These are phyloP conservation scores for Quercus wislizeni DNA, from an alignment of 306 rosid species.

Conservation along the genomic window DNA sequence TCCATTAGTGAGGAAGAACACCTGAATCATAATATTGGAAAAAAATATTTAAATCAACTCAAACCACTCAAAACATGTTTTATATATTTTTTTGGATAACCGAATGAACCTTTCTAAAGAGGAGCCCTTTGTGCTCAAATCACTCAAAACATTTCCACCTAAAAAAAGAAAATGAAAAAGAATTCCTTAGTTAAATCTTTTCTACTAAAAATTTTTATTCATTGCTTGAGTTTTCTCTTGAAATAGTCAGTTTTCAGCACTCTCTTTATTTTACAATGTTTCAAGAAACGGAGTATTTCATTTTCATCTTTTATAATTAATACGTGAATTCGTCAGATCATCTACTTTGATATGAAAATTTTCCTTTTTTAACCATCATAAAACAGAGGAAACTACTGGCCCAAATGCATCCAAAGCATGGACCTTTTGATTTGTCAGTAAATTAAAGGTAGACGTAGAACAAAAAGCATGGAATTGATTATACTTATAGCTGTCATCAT, in stretches of 20 bases:
- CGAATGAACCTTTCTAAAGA: too few species aligned
- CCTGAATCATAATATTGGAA: slow-evolving; percentile 19
- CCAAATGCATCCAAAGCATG: too few species aligned
- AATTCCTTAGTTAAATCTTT: not conserved
- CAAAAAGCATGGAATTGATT: not conserved
- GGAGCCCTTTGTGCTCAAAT: not conserved
- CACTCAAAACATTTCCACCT: not conserved
- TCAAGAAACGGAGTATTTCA: too few species aligned
- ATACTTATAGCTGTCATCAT: not conserved
- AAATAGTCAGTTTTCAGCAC: too few species aligned
- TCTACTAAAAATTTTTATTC: not conserved
- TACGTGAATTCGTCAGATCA: too few species aligned
- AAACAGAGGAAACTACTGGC: not conserved
- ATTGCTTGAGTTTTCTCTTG: not conserved
- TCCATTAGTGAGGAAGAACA: slow-evolving; percentile 49
- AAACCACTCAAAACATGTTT: not conserved
- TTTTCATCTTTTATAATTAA: too few species aligned
- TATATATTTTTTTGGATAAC: too few species aligned
- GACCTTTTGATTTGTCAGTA: too few species aligned
- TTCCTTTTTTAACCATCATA: not conserved
- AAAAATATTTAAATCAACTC: not conserved
- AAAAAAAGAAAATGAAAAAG: not conserved
- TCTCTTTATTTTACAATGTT: not conserved
- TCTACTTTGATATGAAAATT: too few species aligned
- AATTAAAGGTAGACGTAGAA: too few species aligned